Base-by-base conservation (phyloP, 2,329 filamentous ascomycete genomes). In the Epichloe hybrida region DNA sequence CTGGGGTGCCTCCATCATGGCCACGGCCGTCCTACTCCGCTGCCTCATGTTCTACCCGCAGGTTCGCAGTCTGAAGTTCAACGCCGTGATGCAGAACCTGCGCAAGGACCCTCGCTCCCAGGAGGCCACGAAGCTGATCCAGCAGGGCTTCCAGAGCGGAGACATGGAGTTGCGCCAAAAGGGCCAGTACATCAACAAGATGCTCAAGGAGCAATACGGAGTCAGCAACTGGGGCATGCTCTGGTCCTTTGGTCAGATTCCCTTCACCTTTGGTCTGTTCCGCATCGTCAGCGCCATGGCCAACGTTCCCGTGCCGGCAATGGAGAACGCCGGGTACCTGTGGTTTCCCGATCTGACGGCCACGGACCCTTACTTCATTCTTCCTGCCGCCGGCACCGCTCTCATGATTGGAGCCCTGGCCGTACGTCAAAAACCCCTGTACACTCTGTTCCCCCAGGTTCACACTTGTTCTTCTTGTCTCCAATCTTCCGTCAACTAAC, bases 341-440 rank as follows among this genome's bases (percentile, higher is more conserved):
- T 98, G 93, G 93, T 78, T 97, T 57, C 68, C 72, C 2, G 86
- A 97, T 64, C 67, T 98, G 55, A 83, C 88, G 0, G 62, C 81
- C 21, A 66, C 78, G 2, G 93, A 98, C 66, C 91, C 93, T 0
- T 83, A 75, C 59, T 91, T 79, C 58, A 65, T 93, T 40, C 69
- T 97, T 35, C 93, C 93, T 2, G 55, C 80, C 3, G 52, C 74
- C 1, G 80, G 81, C 3, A 75, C 81, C 1, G 65, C 62, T 7
- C 61, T 80, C 50, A 75, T 85, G 65, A 77, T 75, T 57, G 57
- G 71, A 31, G 75, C 80, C 48, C 69, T 88, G 51, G 73, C 72
- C 51, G 74, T 76, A 64, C 50, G 70, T 54, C 37, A 5, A 17
- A 17, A 17, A 46, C 1, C 31, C 8, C 9, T 11, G 9, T 31